Base-by-base conservation (phyloP, 2,329 filamentous ascomycete genomes). In the Aureobasidium namibiae region DNA sequence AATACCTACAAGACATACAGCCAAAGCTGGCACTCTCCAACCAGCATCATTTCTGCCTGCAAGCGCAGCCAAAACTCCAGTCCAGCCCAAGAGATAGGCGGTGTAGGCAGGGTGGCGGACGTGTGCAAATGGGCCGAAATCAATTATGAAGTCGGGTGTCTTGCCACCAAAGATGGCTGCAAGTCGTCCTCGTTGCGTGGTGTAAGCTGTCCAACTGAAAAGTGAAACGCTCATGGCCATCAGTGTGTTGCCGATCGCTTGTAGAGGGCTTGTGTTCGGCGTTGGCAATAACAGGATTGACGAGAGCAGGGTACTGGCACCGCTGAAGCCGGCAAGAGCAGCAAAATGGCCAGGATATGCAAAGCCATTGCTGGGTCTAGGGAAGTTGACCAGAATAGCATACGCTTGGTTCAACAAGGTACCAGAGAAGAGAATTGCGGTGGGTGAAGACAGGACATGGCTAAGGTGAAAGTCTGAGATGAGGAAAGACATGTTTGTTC, bases 291-390 rank as follows among this genome's bases (percentile, higher is more conserved):
- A 11, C 13, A 57, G 23, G 16, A 42, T 41, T 6, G 16, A 14
- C 9, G 42, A 46, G 1, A 57, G 23, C n/a, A 57, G n/a, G 14
- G 42, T 46, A 42, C 54, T 39, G 33, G n/a, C 16, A 14, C 54
- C 54, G 11, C 41, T 46, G 23, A 57, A 21, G 41, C 8, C n/a
- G 26, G 38, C 36, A 10, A 57, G 54, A 9, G 54, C 42, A 10
- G 54, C 42, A 33, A 57, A 57, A 5, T 57, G 54, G 14, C 45
- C 29, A 11, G 54, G 54, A n/a, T 57, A 57, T 14, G 54, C 54
- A 10, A 57, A 57, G 18, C 54, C 54, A 48, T 57, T 57, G 54
- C 42, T 48, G 21, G 54, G 42, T 5, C 54, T 44, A 29, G 54
- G 54, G 14, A 57, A 57, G n/a, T 57, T 57, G 23, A 57, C 10